A percentile compares a stretch with the other conserved stretches of the same genome.
Evolutionary conservation across 1,284 basidiomycete species (phyloP).

Genomic region (Ustanciosporium gigantosporum): DNA sequence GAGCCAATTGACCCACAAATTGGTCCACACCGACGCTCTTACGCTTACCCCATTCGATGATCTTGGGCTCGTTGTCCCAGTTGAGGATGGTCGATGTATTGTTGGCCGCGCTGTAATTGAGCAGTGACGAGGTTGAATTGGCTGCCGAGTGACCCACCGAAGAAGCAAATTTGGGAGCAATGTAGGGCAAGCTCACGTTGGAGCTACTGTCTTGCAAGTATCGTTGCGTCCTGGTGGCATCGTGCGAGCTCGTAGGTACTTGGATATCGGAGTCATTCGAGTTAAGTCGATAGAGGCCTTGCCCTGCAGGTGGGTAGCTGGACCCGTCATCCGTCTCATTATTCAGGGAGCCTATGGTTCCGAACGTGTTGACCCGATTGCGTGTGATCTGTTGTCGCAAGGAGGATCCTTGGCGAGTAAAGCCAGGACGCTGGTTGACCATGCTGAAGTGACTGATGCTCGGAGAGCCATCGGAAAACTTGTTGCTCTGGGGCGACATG

Average conservation of each 20-base stretch:
- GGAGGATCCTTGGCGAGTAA: slow-evolving; percentile 23
- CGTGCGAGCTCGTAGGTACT: slow-evolving; percentile 22
- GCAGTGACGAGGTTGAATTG: slow-evolving; percentile 22
- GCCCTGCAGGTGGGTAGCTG: slow-evolving; percentile 15
- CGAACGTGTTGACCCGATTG: background rate
- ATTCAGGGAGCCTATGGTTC: no score
- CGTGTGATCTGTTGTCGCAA: slow-evolving; percentile 15
- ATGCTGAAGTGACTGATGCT: slow-evolving; percentile 8
- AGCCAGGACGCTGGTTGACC: slow-evolving; percentile 21
- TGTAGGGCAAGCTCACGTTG: slow-evolving; percentile 32
- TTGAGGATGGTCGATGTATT: slow-evolving; percentile 16
- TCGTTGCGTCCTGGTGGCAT: slow-evolving; percentile 27
- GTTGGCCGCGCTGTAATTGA: slow-evolving; percentile 24
- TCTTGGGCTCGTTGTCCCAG: slow-evolving; percentile 33
- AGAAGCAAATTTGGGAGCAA: slow-evolving; percentile 24
- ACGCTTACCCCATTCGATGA: slow-evolving; percentile 45
- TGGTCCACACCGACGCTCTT: slow-evolving; percentile 24
- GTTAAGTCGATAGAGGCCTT: slow-evolving; percentile 18
- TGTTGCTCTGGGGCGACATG: background rate
- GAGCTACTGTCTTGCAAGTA: slow-evolving; percentile 35
- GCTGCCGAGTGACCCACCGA: slow-evolving; percentile 10
- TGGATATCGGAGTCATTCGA: slow-evolving; percentile 30
- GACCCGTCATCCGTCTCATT: slow-evolving; percentile 2
- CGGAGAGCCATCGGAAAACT: background rate
- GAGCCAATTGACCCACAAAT: slow-evolving; percentile 37